phyloP scores from a whole-genome alignment of 1,284 basidiomycete genomes.

The Caloboletus inedulis region DNA sequence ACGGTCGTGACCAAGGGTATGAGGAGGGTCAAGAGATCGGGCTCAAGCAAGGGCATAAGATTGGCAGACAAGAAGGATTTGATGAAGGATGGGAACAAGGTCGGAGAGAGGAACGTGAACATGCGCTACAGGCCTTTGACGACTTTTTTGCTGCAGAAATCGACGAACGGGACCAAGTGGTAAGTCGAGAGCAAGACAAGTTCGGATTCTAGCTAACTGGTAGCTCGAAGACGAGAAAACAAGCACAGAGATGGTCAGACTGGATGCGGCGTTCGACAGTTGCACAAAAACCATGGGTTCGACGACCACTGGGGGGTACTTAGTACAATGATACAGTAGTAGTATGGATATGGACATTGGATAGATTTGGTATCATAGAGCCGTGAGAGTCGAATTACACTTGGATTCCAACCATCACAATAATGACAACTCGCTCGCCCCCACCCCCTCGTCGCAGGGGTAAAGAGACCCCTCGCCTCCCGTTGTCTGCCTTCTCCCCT shows the following conservation, averaged over 20 bases:
- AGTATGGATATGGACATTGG: background rate
- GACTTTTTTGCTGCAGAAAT: constrained; percentile 48
- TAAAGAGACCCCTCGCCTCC: constrained; percentile 63
- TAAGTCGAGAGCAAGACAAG: constrained; percentile 20
- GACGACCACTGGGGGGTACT: constrained; percentile 15
- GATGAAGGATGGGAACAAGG: constrained; percentile 42
- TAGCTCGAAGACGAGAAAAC: constrained; percentile 15
- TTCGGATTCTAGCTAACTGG: constrained; percentile 6
- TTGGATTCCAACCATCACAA: constrained; percentile 9
- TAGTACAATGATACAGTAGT: too few species aligned
- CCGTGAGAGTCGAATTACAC: constrained; percentile 11
- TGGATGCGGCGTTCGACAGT: constrained; percentile 27
- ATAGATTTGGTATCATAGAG: background rate
- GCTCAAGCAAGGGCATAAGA: constrained; percentile 41
- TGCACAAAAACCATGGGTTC: constrained; percentile 21
- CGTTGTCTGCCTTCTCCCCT: constrained; percentile 67
- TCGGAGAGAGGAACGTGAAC: constrained; percentile 42
- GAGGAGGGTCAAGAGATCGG: constrained; percentile 43
- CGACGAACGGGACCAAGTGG: constrained; percentile 30
- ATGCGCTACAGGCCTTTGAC: constrained; percentile 53
- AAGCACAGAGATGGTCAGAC: constrained; percentile 29
- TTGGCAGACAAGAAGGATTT: constrained; percentile 44
- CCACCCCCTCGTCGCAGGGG: constrained; percentile 48
- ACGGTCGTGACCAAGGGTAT: constrained; percentile 48
- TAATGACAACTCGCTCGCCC: constrained; percentile 8